These are phyloP conservation scores for Wickerhamiella vanderwaltii DNA, from an alignment of 805 yeast genomes.

Conservation along the genomic window DNA sequence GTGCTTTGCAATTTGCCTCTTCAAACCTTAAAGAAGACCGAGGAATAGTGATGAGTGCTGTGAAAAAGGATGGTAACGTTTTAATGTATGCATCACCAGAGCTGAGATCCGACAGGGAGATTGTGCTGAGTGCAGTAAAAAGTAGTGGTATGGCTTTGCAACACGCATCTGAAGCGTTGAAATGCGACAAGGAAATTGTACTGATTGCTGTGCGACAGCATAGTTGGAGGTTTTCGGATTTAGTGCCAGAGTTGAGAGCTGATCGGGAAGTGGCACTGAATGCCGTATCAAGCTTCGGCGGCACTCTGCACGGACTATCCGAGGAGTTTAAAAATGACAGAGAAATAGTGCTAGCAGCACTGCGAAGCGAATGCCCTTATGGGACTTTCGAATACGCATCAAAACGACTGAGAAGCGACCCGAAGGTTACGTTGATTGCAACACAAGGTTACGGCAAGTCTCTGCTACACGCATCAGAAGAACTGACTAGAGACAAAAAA, in stretches of 20 bases:
- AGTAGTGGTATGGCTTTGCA: not conserved
- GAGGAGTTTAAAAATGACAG: not conserved
- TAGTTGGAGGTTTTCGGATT: not conserved
- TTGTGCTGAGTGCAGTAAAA: not conserved
- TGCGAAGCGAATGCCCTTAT: not conserved
- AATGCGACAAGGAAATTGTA: not conserved
- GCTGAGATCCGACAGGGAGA: not conserved
- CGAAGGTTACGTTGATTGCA: not conserved
- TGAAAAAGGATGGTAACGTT: not conserved
- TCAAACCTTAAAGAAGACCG: not conserved
- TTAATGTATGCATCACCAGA: not conserved
- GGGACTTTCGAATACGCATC: not conserved
- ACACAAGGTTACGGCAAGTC: not conserved
- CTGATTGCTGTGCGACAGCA: not conserved
- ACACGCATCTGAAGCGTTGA: not conserved
- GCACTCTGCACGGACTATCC: not conserved
- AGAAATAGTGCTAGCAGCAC: not conserved
- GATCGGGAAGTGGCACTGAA: slow-evolving; percentile 4
- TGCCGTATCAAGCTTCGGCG: not conserved
- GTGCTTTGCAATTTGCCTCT: not conserved
- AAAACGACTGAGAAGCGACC: not conserved
- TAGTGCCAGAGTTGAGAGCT: not conserved
- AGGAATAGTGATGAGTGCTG: not conserved
- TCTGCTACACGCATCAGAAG: not conserved
- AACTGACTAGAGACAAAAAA: not conserved